Base-by-base conservation (phyloP, 2,329 filamentous ascomycete species). In the Fusarium setosum region DNA sequence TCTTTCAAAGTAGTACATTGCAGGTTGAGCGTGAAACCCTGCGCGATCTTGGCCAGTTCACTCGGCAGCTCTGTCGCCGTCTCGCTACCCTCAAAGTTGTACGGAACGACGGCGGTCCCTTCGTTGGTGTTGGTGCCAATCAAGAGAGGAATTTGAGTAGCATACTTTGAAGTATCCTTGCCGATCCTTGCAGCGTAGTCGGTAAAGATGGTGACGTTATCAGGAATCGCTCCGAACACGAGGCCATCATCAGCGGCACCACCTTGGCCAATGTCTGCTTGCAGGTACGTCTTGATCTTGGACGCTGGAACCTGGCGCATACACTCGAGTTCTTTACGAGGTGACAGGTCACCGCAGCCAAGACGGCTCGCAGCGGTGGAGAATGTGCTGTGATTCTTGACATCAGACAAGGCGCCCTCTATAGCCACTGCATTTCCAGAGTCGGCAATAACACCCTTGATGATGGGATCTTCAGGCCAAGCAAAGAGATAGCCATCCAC, bases 91-190 rank as follows among this genome's bases (percentile, higher is more conserved):
- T 64, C 31, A 18, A 68, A 69, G 1, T 50, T 24, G 18, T 61
- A 68, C 1, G 66, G 65, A 8, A 67, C 26, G 4, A 68, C 50
- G 12, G 61, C 62, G 23, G 56, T 23, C n/a, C 66, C 65, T 37
- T 68, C 66, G 10, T 68, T 40, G 2, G 62, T 18, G 9, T 69
- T 68, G 9, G 65, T 69, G 15, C 66, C 66, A 15, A 64, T 67
- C 38, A 68, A 21, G 1, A 68, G 12, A 1, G 66, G 56, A 2
- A 68, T 40, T 0, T 26, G 4, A 13, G 21, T 6, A 7, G 65
- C 49, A 4, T 53, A 68, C 1, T 32, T 21, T 2, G 41, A 24
- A 9, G 37, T 15, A 2, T 44, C 35, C 4, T 23, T 11, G 5
- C 29, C 13, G 5, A 68, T 41, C 8, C 65, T 61, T 3, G 40